Base-by-base conservation (phyloP, 2,329 filamentous ascomycete genomes). In the Penicillium sumatraense region DNA sequence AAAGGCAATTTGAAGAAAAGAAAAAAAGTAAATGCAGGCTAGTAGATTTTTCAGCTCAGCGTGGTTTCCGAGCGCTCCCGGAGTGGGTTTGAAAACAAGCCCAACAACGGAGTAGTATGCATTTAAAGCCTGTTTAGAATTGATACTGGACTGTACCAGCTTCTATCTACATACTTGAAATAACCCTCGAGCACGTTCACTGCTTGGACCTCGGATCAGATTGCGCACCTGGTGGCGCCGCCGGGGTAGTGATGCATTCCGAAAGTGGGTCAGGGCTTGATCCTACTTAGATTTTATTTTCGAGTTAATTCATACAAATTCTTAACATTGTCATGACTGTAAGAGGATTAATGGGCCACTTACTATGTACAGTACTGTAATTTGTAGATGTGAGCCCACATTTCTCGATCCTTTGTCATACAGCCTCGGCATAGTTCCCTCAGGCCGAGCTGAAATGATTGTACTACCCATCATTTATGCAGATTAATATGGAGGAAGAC, bases 231-330 rank as follows among this genome's bases (percentile, higher is more conserved):
- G 48, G 36, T 18, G n/a, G 29, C 18, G 11, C 40, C 18, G 11
- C 40, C 49, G 40, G 27, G 40, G 23, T 14, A 9, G 36, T 51
- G 27, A 10, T n/a, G 29, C 29, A 45, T 45, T 51, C 49, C 40
- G 38, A 33, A 23, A 38, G 49, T 51, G 49, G 49, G 29, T 51
- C 49, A 45, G 29, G 26, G 13, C 10, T 27, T 29, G 38, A 51
- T 38, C 26, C n/a, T 11, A 20, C 3, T 42, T 23, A 13, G 5
- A 35, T 23, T 41, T 31, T 44, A 44, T n/a, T n/a, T n/a, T n/a
- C n/a, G n/a, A n/a, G n/a, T n/a, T n/a, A n/a, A n/a, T n/a, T n/a
- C n/a, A n/a, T n/a, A n/a, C n/a, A n/a, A n/a, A n/a, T n/a, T n/a
- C n/a, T n/a, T n/a, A n/a, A n/a, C n/a, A n/a, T n/a, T n/a, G n/a